Conservation (phyloP, 306 rosid genomes). For the Astragalus membranaceus region DNA sequence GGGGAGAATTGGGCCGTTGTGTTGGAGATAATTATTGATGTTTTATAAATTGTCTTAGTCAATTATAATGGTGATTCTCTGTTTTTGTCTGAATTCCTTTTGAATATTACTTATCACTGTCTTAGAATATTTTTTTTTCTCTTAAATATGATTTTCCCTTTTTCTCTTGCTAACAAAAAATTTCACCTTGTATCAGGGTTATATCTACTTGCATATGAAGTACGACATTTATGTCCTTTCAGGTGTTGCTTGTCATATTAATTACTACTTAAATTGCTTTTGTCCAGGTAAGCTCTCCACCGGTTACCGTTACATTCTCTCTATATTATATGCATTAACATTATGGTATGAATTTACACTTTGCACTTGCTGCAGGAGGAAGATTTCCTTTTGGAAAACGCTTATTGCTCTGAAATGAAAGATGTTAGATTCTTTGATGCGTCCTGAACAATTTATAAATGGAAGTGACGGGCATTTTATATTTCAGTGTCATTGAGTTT, state of each 20-base stretch:
- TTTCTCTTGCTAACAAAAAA: too few relatives aligned
- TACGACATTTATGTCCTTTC: too few relatives aligned
- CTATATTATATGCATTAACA: not conserved
- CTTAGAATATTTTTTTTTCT: not conserved
- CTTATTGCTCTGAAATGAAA: conserved; percentile 77
- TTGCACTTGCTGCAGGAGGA: conserved; percentile 49
- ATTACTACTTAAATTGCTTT: not conserved
- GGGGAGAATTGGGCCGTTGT: too few relatives aligned
- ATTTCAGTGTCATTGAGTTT: too few relatives aligned
- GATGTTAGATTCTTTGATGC: conserved; percentile 88
- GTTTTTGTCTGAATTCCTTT: conserved; percentile 2
- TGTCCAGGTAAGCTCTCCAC: conserved; percentile 38
- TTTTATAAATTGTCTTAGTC: too few relatives aligned
- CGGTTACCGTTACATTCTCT: not conserved
- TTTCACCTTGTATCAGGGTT: too few relatives aligned
- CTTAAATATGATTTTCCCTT: not conserved
- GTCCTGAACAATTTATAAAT: conserved; percentile 13
- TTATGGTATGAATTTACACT: not conserved
- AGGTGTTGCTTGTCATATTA: too few relatives aligned
- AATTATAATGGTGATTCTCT: not conserved
- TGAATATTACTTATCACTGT: not conserved
- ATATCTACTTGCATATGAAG: too few relatives aligned
- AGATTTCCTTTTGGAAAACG: conserved; percentile 62
- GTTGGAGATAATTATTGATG: too few relatives aligned
- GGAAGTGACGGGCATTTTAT: not conserved